Evolutionary conservation across 495 filamentous ascomycete species (phyloP), one percentile per base, ranked within the genome.

Genomic region (Penicillium pancosmium): DNA sequence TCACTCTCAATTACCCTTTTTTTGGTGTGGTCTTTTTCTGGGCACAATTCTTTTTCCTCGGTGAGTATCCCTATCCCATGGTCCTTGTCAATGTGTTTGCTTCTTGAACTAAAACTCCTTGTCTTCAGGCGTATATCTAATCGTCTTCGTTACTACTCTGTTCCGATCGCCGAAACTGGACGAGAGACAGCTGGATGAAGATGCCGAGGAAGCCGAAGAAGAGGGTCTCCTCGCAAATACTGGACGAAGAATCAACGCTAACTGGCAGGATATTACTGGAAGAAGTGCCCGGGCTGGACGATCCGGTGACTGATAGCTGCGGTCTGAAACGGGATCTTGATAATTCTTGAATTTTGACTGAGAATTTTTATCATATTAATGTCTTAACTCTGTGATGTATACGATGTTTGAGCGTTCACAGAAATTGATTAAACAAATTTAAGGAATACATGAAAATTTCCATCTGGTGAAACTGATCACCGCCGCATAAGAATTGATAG

Each of bases 1-100:
- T 97, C 38, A 95, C 91, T n/a, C 78, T 98, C 59, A 94, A 93
- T 74, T 98, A 92, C 80, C 93, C 95, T 15, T 90, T 96, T 67
- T 96, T 98, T 73, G 94, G 94, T n/a, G 88, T 85, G 35, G 79
- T 98, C 12, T 83, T 89, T 57, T 98, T 98, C 76, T 98, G 92
- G 93, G 90, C 91, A 0, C 95, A 98, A 68, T 97, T 96, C 65
- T 86, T 80, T 12, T 98, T 98, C 74, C 73, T 98, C 47, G 91
- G 85, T 82, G 80, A 66, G 73, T 49, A 31, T 47, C 16, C 41
- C 51, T 40, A 16, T 21, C 16, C 16, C 31, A 1, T 47, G 34
- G 36, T 7, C 46, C n/a, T 13, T 19, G 5, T 48, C 10, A 34
- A 18, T 13, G 4, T 15, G 16, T 21, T 18, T 3, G 0, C 16